Base-by-base conservation (phyloP, 179 eudicot species). In the Patellifolia procumbens region DNA sequence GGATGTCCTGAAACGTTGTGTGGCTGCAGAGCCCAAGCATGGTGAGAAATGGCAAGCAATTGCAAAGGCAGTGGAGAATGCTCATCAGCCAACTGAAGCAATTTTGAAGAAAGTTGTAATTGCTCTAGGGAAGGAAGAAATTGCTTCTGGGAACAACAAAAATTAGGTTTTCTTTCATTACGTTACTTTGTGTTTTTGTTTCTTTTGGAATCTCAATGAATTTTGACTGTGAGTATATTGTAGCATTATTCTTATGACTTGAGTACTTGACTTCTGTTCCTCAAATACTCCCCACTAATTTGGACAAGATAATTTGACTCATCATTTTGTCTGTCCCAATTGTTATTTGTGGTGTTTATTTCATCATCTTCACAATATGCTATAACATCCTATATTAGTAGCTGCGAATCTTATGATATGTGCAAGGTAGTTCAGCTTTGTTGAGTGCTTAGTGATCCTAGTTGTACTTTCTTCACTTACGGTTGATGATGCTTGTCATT, bases 31-130 rank as follows among this genome's bases (percentile, higher is more conserved):
- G 73, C 98, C 97, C 0, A 92, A 94, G 88, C 96, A 92, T 70
- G 98, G 98, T 19, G 98, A 94, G 86, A 94, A 82, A 74, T 94
- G 98, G 97, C 96, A 92, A 76, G 82, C 87, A 0, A 73, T 89
- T 72, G 83, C 97, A 4, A 90, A 94, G 79, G 94, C 91, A 9
- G 91, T 89, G 43, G 97, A 94, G 83, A 88, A 92, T 71, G 91
- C 96, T 28, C 97, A 89, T 73, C 96, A 87, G 83, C 89, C 98
- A n/a, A 81, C 88, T 2, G 94, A 92, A 82, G 91, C 91, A 63
- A 87, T 94, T 32, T 77, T 94, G 85, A 94, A 92, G 87, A 92
- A 90, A 81, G 93, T 90, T 12, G 91, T 89, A 4, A 83, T 90
- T 64, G 87, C 87, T 7, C 77, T 91, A 10, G 93, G 92, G 46